Conservation (phyloP, 108 stramenopile species). For the Discostella stelligeroides region DNA sequence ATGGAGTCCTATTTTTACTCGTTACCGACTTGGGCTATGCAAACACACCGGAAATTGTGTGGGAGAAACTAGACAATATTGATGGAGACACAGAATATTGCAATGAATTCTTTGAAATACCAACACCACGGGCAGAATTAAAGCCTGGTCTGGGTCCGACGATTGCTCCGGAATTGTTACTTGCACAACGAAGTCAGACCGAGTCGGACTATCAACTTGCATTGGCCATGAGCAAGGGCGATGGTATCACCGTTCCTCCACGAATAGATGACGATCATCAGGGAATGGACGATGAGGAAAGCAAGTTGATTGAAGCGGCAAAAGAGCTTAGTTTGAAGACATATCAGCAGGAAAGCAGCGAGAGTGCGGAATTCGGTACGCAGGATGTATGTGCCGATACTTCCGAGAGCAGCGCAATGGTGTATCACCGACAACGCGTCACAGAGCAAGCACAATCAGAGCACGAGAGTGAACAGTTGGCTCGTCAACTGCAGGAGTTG, state of each 20-base stretch:
- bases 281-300: slow-evolving; percentile 50
- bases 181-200: slow-evolving; percentile 58
- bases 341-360: slow-evolving; percentile 39
- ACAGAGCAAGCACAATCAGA: slow-evolving; percentile 18
- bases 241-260: no score
- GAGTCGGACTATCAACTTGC: slow-evolving; percentile 77
- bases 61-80: slow-evolving; percentile 91
- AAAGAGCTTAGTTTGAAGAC: slow-evolving; percentile 60
- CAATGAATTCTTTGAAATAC: slow-evolving; percentile 51
- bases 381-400: background rate
- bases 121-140: slow-evolving; percentile 34
- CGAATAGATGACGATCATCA: background rate
- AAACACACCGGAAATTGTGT: slow-evolving; percentile 77
- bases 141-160: slow-evolving; percentile 37
- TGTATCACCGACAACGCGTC: slow-evolving; percentile 2
- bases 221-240: slow-evolving; percentile 55
- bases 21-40: slow-evolving; percentile 95
- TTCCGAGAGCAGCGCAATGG: slow-evolving; percentile 1
- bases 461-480: slow-evolving; percentile 38
- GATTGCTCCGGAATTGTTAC: slow-evolving; percentile 52
- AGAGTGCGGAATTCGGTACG: background rate
- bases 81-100: slow-evolving; percentile 88
- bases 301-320: slow-evolving; percentile 63
- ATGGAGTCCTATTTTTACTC: slow-evolving; percentile 77
- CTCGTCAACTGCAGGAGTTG: slow-evolving; percentile 15